Evolutionary conservation across 2,329 filamentous ascomycete species (phyloP), one percentile per base, ranked within the genome.

Genomic region (Paracoccidioides brasiliensis): DNA sequence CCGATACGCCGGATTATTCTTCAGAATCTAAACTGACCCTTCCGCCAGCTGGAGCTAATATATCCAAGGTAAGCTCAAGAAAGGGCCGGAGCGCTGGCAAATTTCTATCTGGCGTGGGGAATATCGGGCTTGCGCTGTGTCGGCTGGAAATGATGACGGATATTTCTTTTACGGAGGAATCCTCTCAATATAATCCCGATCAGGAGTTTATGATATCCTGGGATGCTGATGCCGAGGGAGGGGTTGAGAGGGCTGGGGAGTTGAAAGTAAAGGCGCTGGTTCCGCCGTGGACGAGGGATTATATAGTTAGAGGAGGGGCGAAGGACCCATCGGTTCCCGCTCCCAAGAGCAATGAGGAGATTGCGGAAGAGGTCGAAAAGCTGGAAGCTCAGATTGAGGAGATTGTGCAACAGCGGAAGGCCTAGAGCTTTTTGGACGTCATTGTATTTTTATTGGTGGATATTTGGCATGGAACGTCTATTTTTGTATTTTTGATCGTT

Each of bases 61-160:
- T 84, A 55, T 77, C 75, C 55, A 76, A 76, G 53, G 65, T 76
- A 2, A 72, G 74, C 22, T 70, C 68, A 37, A 61, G 78, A 67
- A 73, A 69, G 79, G 85, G 65, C 15, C 82, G 89, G 62, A 84
- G 83, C 59, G 83, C 85, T 0, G 93, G 91, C 45, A 95, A 88
- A 67, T 90, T 88, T 74, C 76, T 97, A 53, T 76, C 75, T 37
- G 85, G 87, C 0, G 76, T 91, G 12, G 91, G 90, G 0, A 95
- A 96, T 66, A 72, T 97, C 35, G 93, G 93, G 1, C 75, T 98
- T 53, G 91, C 84, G 2, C 72, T 96, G 61, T 96, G 91, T 67
- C 82, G 91, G 32, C 72, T 97, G 62, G 90, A 95, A 73, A 84
- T 85, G 67, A 96, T 96, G 90, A 95, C 88, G 4, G 85, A 89